Evolutionary conservation across 2,329 filamentous ascomycete genomes (phyloP).

Genomic region (Knoxdaviesia capensis): DNA sequence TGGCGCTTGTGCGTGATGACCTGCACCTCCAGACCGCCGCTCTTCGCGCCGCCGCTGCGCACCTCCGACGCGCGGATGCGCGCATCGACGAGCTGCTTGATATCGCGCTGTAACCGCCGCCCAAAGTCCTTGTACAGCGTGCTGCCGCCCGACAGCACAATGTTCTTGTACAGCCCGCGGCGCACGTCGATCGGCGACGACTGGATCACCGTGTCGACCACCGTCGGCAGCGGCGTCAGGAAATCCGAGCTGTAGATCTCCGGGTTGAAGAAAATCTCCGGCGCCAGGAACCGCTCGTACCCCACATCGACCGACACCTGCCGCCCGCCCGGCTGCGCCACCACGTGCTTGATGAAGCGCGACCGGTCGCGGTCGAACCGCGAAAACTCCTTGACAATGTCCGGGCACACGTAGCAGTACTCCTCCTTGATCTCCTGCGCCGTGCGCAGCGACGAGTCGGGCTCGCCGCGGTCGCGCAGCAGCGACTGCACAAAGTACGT

Average conservation of each 20-base stretch:
- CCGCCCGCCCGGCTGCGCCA: conserved; percentile 68
- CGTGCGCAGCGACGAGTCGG: conserved; percentile 91
- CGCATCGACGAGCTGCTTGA: conserved; percentile 85
- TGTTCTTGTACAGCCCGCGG: conserved; percentile 97
- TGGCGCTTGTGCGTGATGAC: conserved; percentile 96
- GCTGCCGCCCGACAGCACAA: conserved; percentile 89
- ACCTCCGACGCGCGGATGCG: conserved; percentile 84
- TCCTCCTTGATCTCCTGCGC: conserved; percentile 98
- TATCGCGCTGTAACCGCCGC: conserved; percentile 85
- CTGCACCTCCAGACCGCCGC: conserved; percentile 86
- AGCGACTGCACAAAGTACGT: conserved; percentile 97
- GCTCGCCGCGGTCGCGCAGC: conserved; percentile 85
- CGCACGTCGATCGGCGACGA: conserved; percentile 94
- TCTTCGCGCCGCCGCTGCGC: conserved; percentile 77
- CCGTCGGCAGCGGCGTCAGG: conserved; percentile 78
- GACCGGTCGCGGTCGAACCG: conserved; percentile 86
- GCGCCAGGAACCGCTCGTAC: conserved; percentile 93
- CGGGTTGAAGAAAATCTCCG: conserved; percentile 99
- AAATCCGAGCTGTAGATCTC: conserved; percentile 99
- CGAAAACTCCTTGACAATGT: conserved; percentile 96
- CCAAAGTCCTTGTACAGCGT: conserved; percentile 99
- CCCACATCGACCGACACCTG: conserved; percentile 79
- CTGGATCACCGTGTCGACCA: conserved; percentile 94
- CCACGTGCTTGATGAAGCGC: conserved; percentile 76
- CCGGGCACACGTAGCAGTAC: conserved; percentile 94